Evolutionary conservation across 768 basidiomycete genomes (phyloP), one percentile per base, ranked within the genome.

Genomic region (Tylopilus rubrobrunneus): DNA sequence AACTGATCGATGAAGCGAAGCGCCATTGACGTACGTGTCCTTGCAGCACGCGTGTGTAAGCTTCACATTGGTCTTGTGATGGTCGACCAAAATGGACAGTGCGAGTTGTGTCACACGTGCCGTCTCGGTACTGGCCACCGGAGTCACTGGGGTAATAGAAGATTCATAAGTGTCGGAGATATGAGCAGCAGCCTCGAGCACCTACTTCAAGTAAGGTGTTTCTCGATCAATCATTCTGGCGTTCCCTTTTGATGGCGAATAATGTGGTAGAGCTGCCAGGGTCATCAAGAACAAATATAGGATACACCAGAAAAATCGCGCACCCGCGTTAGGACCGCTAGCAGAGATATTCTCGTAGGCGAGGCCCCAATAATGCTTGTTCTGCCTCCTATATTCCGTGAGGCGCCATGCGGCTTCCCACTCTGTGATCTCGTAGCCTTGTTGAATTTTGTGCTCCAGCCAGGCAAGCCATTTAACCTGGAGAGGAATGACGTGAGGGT

Each of bases 31-130:
- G 63, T 76, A 92, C 91, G 74, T 99, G 97, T 8, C 95, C 96
- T 72, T 99, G 97, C 53, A 99, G 69, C 41, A 98, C 97, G 44
- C 93, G 79, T 29, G 97, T 99, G 71, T 85, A 99, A 1, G 96
- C 93, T 59, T 94, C 88, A 66, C 83, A 86, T 67, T 92, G 86
- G 57, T 92, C 87, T n/a, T 76, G 56, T n/a, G 86, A 84, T 7
- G 90, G 89, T n/a, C 85, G 80, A 40, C 93, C 92, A 64, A 95
- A 91, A 73, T 92, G 89, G 28, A 92, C 72, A 1, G 89, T 91
- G 46, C 89, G 81, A 14, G 87, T 88, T 25, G 86, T 89, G 65
- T 91, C 86, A 70, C 86, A 89, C 10, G 96, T 98, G 5, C 93
- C 95, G 64, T 98, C 95, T 57, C 79, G 76, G 68, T 88, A 92